phyloP scores from a whole-genome alignment of 768 basidiomycete genomes.

The Lyophyllum semitale region DNA sequence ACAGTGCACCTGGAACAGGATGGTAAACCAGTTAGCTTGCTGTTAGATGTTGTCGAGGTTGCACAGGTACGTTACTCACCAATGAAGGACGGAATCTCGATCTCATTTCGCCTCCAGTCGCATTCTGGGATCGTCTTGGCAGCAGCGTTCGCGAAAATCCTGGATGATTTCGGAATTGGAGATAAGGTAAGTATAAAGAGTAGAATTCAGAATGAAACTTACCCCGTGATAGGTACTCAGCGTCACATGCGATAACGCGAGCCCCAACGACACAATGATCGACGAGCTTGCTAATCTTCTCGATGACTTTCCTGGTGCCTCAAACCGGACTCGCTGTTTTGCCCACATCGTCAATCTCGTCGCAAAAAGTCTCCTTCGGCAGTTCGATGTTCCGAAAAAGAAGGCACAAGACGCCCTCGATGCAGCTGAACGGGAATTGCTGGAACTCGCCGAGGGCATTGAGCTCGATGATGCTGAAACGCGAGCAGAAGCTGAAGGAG shows the following conservation, averaged over 20 bases:
- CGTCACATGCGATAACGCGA: slow-evolving; percentile 37
- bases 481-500: background rate
- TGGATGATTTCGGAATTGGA: slow-evolving; percentile 28
- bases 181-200: slow-evolving; percentile 5
- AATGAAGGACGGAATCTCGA: no score
- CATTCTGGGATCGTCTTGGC: slow-evolving; percentile 38
- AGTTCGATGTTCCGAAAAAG: slow-evolving; percentile 30
- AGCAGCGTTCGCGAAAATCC: slow-evolving; percentile 29
- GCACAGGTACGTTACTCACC: no score
- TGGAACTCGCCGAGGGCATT: slow-evolving; percentile 16
- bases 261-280: slow-evolving; percentile 35
- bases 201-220: background rate
- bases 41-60: slow-evolving; percentile 41
- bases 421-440: background rate
- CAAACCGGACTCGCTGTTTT: slow-evolving; percentile 34
- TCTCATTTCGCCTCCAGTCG: no score
- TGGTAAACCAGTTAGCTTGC: slow-evolving; percentile 18
- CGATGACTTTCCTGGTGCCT: slow-evolving; percentile 17
- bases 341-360: slow-evolving; percentile 38
- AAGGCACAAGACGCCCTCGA: slow-evolving; percentile 4
- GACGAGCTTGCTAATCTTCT: slow-evolving; percentile 22
- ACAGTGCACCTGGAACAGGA: slow-evolving; percentile 31
- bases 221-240: slow-evolving; percentile 25
- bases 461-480: background rate
- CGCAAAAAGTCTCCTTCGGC: slow-evolving; percentile 29